Base-by-base conservation (phyloP, 345 rosid genomes). In the Anacardium occidentale region DNA sequence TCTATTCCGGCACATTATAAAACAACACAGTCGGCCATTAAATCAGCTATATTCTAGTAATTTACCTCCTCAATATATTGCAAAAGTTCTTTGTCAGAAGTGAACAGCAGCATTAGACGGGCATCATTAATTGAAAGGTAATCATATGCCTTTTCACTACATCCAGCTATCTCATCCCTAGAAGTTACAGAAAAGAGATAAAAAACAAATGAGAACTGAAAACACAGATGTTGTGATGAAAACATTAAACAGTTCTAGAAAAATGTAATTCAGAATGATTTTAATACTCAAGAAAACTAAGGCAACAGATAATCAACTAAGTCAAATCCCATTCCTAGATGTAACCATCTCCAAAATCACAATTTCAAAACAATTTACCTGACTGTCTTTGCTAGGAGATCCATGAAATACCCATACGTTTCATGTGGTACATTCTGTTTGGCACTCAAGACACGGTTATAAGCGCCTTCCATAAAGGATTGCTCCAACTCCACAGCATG, bases 401-500 rank as follows among this genome's bases (percentile, higher is more conserved):
- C 98, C 94, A 96, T 90, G 87, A 93, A 93, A 80, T 96, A 93
- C 63, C 88, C 97, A 69, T 90, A 96, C 51, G 87, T 88, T 69
- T 86, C 92, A 80, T 91, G 84, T 57, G 98, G 99, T 0, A 90
- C 97, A 8, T 83, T 93, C 80, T 93, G 98, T 47, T 91, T 87
- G 69, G 98, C 99, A 85, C 88, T 93, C 71, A 91, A 61, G 54
- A 96, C 99, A 66, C 98, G 91, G 83, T 93, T 93, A 68, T 92
- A 93, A 47, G 99, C 99, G 75, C 98, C 96, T 78, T 96, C 99
- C 99, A 91, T 93, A 83, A 93, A 96, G 0, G 99, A 96, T 76
- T 91, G 98, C 92, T 96, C 99, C 88, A 96, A 84, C 90, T 96
- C 98, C 48, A 91, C 98, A 0, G 99, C 98, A 74, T 96, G 97